Evolutionary conservation across 345 rosid species (phyloP).

Genomic region (Carallia brachiata): DNA sequence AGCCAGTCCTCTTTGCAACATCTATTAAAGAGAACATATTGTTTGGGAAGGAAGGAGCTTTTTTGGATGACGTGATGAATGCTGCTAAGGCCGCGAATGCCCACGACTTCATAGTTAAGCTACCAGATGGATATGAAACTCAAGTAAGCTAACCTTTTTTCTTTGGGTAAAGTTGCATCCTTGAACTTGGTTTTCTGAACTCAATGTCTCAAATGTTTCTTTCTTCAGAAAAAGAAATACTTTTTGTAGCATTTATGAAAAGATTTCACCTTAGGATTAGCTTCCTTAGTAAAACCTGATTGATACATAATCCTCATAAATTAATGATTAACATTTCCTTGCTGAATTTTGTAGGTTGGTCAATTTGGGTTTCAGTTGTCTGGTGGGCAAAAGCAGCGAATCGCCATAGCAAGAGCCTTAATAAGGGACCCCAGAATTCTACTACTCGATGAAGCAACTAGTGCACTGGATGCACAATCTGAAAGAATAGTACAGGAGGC

Average conservation of each 20-base stretch:
- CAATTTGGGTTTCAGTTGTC: conserved; percentile 67
- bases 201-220: neutral
- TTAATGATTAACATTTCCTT: conserved; percentile 1
- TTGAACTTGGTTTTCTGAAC: neutral
- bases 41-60: conserved; percentile 65
- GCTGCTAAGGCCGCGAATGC: conserved; percentile 65
- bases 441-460: conserved; percentile 69
- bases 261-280: neutral
- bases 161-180: neutral
- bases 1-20: conserved; percentile 62
- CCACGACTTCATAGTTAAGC: conserved; percentile 61
- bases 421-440: conserved; percentile 63
- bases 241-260: too few relatives aligned
- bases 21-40: conserved; percentile 58
- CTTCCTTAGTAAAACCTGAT: neutral
- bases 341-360: conserved; percentile 46
- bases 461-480: conserved; percentile 68
- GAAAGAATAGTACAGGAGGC: conserved; percentile 63
- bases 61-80: conserved; percentile 46
- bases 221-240: neutral
- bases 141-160: conserved; percentile 39
- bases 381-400: conserved; percentile 77
- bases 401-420: conserved; percentile 66
- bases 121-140: conserved; percentile 65
- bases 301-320: neutral